Base-by-base conservation (phyloP, 225 moss, liverwort and hornwort species). In the Marchantia paleacea region DNA sequence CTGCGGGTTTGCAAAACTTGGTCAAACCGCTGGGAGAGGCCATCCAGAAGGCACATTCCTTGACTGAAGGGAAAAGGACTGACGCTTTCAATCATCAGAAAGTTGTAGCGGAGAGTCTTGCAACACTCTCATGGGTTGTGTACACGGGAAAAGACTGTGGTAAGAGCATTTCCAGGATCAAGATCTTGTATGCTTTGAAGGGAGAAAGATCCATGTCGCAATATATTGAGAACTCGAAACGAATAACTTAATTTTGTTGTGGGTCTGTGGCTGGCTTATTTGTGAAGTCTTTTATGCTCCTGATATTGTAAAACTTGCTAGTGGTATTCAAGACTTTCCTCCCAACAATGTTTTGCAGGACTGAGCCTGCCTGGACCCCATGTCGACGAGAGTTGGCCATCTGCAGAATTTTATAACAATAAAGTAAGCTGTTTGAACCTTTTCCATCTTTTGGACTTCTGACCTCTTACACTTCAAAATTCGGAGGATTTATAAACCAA, bases 401-500 rank as follows among this genome's bases (percentile, higher is more conserved):
- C 95, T 81, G 95, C 97, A 52, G 97, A 99, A 81, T 99, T 93
- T 68, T 99, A 99, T 84, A 99, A 95, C 84, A 99, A 99, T 75
- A 99, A 99, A 90, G 94, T 94, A 82, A 61, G 75, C 75, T 63
- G 28, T 12, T 29, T 68, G 68, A 68, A 57, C 57, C 57, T 1
- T 57, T 57, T 13, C 57, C 57, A 57, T 39, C 39, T 39, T 39
- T 39, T 39, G 39, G 39, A 39, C 39, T 39, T 39, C 39, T 39
- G 39, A 39, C 39, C 39, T 39, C 39, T 39, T 39, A 39, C 2
- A 39, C 39, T 39, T 39, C 39, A 39, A 39, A 39, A 39, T 39
- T n/a, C n/a, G n/a, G n/a, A n/a, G n/a, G n/a, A n/a, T n/a, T n/a
- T n/a, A n/a, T n/a, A n/a, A n/a, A n/a, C n/a, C n/a, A 39, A 39